phyloP scores from a whole-genome alignment of 352 stramenopile species.

The Phytophthora agathidicida region DNA sequence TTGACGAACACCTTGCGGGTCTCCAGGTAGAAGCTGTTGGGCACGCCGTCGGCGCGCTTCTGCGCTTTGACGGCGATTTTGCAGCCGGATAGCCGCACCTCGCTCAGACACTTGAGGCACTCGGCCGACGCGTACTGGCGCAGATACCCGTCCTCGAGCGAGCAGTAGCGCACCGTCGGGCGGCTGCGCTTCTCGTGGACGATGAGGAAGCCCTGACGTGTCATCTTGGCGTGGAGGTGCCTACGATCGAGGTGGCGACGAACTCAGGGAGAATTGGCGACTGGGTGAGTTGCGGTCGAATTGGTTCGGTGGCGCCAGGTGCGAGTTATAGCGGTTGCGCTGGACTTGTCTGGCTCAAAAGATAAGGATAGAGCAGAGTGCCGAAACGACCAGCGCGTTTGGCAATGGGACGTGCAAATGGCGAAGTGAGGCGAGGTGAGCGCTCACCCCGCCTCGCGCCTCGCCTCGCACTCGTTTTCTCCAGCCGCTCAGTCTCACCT shows the following conservation, averaged over 20 bases:
- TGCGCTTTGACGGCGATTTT: constrained; percentile 86
- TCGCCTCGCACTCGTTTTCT: too few species aligned
- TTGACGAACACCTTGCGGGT: constrained; percentile 87
- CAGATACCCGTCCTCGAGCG: constrained; percentile 82
- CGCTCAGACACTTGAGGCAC: constrained; percentile 50
- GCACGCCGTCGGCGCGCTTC: constrained; percentile 66
- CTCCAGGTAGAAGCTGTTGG: constrained; percentile 86
- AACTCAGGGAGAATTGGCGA: constrained; percentile 26
- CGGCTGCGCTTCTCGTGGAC: constrained; percentile 68
- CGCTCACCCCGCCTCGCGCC: not conserved
- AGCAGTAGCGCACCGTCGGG: constrained; percentile 71
- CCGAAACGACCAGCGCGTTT: constrained; percentile 15
- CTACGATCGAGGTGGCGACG: not conserved
- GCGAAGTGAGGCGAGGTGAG: constrained; percentile 18
- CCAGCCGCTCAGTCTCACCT: constrained; percentile 22
- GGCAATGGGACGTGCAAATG: constrained; percentile 27
- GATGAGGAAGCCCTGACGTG: constrained; percentile 80
- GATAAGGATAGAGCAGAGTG: not conserved
- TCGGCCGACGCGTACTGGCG: constrained; percentile 63
- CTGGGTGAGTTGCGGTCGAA: constrained; percentile 15
- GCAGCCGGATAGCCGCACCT: constrained; percentile 82
- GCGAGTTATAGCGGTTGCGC: constrained; percentile 17
- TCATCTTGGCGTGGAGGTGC: constrained; percentile 43
- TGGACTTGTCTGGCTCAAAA: constrained; percentile 33
- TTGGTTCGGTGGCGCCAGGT: constrained; percentile 5